These are phyloP conservation scores for carrot (Daucus carota) DNA, from an alignment of 129 eudicot species.

Conservation along the genomic window DNA sequence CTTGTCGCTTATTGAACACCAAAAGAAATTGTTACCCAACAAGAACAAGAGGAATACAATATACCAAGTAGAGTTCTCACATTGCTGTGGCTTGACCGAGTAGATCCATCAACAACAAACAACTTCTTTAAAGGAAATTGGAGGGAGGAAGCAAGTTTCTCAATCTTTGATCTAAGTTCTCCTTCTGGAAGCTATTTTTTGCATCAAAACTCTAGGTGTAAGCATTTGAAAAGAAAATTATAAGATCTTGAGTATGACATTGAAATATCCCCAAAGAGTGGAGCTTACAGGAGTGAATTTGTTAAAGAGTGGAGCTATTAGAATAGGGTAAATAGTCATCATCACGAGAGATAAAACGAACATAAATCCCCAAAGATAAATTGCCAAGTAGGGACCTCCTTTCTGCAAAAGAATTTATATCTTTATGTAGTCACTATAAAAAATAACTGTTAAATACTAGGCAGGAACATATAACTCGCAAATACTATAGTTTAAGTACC, in stretches of 20 bases:
- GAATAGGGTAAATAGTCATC: constrained; percentile 88
- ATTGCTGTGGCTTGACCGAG: constrained; percentile 97
- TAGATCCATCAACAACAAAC: constrained; percentile 98
- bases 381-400: constrained; percentile 98
- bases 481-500: constrained; percentile 26
- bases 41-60: neutral
- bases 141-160: constrained; percentile 83
- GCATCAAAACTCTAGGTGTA: neutral
- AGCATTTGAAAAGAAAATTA: neutral
- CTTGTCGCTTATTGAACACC: neutral
- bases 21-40: neutral
- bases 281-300: constrained; percentile 96
- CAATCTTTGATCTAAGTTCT: constrained; percentile 72
- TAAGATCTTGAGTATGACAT: neutral
- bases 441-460: too few species aligned
- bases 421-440: neutral
- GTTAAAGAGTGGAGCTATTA: constrained; percentile 94
- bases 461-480: neutral
- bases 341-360: constrained; percentile 75
- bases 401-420: constrained; percentile 54
- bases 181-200: constrained; percentile 90
- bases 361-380: constrained; percentile 96
- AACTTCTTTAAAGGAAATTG: constrained; percentile 83
- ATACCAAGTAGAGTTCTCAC: constrained; percentile 40
- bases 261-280: neutral